Percentiles rank a stretch among this genome's conserved stretches.
Conservation (phyloP, 306 rosid genomes). For the Dalbergia cochinchinensis region DNA sequence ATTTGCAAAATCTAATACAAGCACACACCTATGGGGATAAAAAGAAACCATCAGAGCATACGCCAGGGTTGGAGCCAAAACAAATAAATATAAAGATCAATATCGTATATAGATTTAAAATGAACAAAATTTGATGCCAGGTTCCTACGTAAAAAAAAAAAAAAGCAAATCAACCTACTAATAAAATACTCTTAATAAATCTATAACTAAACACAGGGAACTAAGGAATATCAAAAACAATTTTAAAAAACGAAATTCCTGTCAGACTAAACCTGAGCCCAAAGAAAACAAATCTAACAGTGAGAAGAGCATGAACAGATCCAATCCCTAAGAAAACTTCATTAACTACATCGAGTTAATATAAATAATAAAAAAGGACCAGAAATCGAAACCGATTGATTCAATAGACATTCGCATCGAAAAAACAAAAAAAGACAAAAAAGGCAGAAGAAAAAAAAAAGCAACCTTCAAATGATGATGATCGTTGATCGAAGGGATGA, state of each 20-base stretch:
- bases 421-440: too few species aligned
- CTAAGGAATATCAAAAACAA: neutral
- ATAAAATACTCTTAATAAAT: neutral
- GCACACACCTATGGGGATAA: neutral
- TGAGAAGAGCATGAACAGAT: conserved; percentile 38
- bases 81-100: neutral
- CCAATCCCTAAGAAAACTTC: conserved; percentile 20
- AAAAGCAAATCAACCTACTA: neutral
- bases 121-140: neutral
- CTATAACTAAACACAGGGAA: neutral
- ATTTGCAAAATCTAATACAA: neutral
- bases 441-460: too few species aligned
- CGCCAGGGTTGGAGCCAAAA: neutral
- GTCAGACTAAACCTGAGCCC: neutral
- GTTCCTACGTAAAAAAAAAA: neutral
- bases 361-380: neutral
- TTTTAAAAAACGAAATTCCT: neutral
- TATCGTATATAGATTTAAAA: neutral
- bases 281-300: neutral
- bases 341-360: conserved; percentile 15
- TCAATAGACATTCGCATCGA: too few species aligned
- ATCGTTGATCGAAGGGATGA: too few species aligned
- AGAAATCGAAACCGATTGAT: neutral
- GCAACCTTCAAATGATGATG: too few species aligned
- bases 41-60: neutral